Conservation (phyloP, 495 filamentous ascomycete species). For the Oidiodendron maius region DNA sequence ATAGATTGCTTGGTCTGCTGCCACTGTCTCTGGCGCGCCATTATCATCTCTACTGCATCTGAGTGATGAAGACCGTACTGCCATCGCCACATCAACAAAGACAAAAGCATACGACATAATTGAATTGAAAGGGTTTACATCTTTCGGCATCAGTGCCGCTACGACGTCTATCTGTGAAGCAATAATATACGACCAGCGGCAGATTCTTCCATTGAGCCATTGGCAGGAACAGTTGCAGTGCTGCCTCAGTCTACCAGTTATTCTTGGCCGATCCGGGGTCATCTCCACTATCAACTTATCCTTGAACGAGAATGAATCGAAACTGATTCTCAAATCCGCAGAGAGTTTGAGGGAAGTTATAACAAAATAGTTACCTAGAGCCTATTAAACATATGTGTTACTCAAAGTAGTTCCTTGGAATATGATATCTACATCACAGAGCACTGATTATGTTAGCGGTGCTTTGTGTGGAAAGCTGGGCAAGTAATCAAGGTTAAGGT, state of each 20-base stretch:
- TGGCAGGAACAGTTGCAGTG: constrained; percentile 28
- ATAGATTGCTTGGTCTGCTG: constrained; percentile 35
- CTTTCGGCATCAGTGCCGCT: constrained; percentile 33
- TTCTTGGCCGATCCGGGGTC: constrained; percentile 30
- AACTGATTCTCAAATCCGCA: constrained; percentile 23
- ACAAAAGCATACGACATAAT: constrained; percentile 28
- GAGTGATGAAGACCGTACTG: constrained; percentile 7
- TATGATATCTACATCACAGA: no score
- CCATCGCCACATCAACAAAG: constrained; percentile 26
- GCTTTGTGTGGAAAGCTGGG: no score
- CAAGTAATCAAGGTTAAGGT: no score
- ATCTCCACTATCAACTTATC: constrained; percentile 20
- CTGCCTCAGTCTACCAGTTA: constrained; percentile 31
- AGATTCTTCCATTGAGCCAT: constrained; percentile 29
- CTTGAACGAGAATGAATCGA: constrained; percentile 24
- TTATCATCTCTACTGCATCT: constrained; percentile 22
- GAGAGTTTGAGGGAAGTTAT: constrained; percentile 21
- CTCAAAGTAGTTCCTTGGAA: no score
- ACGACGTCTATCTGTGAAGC: constrained; percentile 32
- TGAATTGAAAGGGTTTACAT: constrained; percentile 32
- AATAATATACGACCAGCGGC: constrained; percentile 27
- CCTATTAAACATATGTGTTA: no score
- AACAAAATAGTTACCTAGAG: no score
- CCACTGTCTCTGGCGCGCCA: constrained; percentile 25
- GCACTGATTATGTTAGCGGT: no score